Conservation (phyloP, 148 eudicot genomes). For the Beta vulgaris region DNA sequence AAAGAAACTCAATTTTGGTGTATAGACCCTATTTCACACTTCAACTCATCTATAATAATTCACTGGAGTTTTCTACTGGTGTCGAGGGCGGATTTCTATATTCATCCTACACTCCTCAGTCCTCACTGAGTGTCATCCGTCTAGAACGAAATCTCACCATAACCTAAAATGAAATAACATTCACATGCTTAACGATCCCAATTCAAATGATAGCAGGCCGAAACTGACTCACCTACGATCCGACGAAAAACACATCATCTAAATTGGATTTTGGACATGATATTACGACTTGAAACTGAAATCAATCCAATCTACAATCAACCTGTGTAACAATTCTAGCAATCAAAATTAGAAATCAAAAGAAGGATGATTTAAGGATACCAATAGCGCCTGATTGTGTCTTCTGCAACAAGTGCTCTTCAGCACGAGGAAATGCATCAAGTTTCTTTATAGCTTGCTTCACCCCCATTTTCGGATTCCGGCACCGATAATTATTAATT, state of each 20-base stretch:
- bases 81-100: neutral
- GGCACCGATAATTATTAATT: neutral
- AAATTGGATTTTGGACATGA: constrained; percentile 2
- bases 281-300: neutral
- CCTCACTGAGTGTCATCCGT: no score
- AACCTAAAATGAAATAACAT: neutral
- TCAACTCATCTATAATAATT: neutral
- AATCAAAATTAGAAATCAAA: no score
- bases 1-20: neutral
- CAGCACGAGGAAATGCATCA: constrained; percentile 96
- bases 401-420: constrained; percentile 90
- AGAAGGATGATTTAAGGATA: no score
- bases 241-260: neutral
- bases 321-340: no score
- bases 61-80: neutral
- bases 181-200: neutral
- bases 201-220: neutral
- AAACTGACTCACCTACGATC: neutral
- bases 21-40: neutral
- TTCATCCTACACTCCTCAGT: constrained; percentile 1
- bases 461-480: constrained; percentile 54
- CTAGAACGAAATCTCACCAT: neutral
- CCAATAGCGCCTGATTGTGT: constrained; percentile 93
- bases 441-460: constrained; percentile 72
- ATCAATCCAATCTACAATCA: no score